A percentile compares a stretch with the other conserved stretches of the same genome.
phyloP scores from a whole-genome alignment of 2,329 filamentous ascomycete genomes.

The Arthrinium puccinioides region DNA sequence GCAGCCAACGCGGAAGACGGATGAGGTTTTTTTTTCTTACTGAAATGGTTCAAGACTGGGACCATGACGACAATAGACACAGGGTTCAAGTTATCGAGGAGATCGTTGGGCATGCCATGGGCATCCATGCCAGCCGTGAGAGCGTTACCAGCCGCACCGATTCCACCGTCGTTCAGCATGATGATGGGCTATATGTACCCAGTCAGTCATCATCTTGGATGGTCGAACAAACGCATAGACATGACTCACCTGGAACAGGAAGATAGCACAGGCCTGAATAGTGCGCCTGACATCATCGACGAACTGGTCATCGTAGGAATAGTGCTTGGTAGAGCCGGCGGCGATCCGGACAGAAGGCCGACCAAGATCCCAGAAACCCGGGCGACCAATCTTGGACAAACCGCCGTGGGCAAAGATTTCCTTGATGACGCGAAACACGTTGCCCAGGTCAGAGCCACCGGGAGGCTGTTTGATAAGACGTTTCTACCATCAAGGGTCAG shows the following conservation, averaged over 20 bases:
- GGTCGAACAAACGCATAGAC: conserved; percentile 29
- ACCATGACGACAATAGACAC: conserved; percentile 51
- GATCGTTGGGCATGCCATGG: conserved; percentile 48
- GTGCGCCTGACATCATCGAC: conserved; percentile 59
- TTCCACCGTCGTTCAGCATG: conserved; percentile 36
- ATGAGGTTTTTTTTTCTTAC: no score
- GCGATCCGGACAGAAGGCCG: conserved; percentile 44
- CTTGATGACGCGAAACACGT: conserved; percentile 53
- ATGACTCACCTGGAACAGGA: conserved; percentile 22
- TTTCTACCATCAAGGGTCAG: no score
- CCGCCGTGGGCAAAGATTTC: conserved; percentile 49
- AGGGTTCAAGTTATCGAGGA: conserved; percentile 52
- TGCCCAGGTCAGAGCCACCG: conserved; percentile 48
- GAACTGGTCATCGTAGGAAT: conserved; percentile 52
- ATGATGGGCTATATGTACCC: conserved; percentile 32
- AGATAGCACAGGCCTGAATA: conserved; percentile 31
- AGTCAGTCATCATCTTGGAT: conserved; percentile 26
- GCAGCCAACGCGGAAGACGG: no score
- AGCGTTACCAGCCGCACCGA: conserved; percentile 34
- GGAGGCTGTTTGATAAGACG: conserved; percentile 48
- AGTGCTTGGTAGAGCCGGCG: conserved; percentile 41
- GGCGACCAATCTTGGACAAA: conserved; percentile 16
- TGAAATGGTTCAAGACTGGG: conserved; percentile 37
- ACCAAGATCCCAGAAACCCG: conserved; percentile 42
- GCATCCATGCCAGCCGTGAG: conserved; percentile 32